Evolutionary conservation across 202 grass and related monocot genomes (phyloP).

Genomic region (Schoenoplectus tabernaemontani): DNA sequence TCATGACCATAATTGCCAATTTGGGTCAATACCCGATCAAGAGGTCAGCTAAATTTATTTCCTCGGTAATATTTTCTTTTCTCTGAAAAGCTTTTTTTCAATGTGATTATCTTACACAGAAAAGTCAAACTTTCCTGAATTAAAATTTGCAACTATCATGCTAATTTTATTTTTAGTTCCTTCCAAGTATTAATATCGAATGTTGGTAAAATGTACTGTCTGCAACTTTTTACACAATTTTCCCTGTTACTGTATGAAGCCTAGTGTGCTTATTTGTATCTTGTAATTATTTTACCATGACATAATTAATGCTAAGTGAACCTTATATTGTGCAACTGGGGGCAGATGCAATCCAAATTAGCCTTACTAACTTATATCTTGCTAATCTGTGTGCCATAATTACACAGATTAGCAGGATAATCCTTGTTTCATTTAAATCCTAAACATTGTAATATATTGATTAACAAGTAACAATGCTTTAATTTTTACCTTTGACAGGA

Average conservation of each 20-base stretch:
- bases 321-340: neutral
- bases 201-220: neutral
- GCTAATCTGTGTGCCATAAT: neutral
- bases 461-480: neutral
- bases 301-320: neutral
- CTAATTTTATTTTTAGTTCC: neutral
- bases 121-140: neutral
- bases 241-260: neutral
- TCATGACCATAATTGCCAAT: constrained; percentile 39
- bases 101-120: neutral
- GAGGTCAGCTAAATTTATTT: neutral
- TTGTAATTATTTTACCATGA: neutral
- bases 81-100: neutral
- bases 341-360: neutral
- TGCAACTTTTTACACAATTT: neutral
- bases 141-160: neutral
- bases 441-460: constrained; percentile 1
- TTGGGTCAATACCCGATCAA: neutral
- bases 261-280: too few relatives aligned
- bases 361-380: neutral
- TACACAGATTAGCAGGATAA: neutral
- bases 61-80: neutral
- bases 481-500: constrained; percentile 7
- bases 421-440: neutral
- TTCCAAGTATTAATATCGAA: neutral